These are phyloP conservation scores for Aspergillus pseudoviridinutans DNA, from an alignment of 2,329 filamentous ascomycete species.

Conservation along the genomic window DNA sequence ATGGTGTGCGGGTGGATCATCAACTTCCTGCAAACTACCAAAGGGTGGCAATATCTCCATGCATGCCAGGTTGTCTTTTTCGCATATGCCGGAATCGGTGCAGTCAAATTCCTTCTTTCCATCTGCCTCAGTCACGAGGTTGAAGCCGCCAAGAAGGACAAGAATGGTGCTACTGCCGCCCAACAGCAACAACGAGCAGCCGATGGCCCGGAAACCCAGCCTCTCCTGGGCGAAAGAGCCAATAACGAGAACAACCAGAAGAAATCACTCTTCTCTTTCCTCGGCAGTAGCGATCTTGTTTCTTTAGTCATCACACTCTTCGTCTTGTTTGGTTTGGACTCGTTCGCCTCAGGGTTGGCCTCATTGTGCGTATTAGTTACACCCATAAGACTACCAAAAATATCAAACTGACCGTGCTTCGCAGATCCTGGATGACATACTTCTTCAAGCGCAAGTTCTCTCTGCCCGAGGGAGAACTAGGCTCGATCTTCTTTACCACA, in stretches of 20 bases:
- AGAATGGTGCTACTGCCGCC: constrained; percentile 8
- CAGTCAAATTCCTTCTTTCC: constrained; percentile 54
- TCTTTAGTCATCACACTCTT: constrained; percentile 51
- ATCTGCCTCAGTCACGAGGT: constrained; percentile 47
- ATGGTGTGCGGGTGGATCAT: constrained; percentile 58
- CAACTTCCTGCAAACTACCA: constrained; percentile 43
- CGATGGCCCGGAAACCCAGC: constrained; percentile 33
- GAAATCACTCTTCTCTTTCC: constrained; percentile 50
- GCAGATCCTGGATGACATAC: constrained; percentile 50
- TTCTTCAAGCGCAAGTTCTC: constrained; percentile 55
- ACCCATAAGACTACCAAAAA: constrained; percentile 18
- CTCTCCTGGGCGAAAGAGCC: constrained; percentile 23
- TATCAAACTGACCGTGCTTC: constrained; percentile 14
- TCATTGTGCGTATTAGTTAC: constrained; percentile 49
- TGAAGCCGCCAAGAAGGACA: constrained; percentile 37
- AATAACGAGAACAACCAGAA: constrained; percentile 17
- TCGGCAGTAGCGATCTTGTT: constrained; percentile 46
- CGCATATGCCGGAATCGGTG: constrained; percentile 54
- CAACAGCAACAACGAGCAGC: constrained; percentile 16
- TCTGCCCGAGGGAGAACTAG: constrained; percentile 50
- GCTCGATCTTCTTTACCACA: constrained; percentile 51
- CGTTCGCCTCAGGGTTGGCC: constrained; percentile 67
- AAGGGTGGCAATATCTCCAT: constrained; percentile 43
- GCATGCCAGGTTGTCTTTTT: constrained; percentile 57
- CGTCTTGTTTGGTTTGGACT: constrained; percentile 64